Evolutionary conservation across 345 rosid species (phyloP).

Genomic region (Salix brachista): DNA sequence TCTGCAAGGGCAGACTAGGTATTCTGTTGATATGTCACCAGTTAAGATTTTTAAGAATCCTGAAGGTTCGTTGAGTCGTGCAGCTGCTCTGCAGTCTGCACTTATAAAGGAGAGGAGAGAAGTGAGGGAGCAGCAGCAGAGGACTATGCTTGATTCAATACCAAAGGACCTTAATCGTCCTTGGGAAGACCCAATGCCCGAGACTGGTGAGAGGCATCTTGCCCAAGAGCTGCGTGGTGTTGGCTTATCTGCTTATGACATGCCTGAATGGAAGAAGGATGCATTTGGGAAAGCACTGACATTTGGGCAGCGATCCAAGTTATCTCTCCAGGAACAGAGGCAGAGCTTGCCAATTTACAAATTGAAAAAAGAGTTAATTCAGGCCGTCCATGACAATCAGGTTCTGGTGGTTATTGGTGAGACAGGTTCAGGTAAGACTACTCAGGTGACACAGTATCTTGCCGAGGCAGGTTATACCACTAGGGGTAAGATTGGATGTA

Average conservation of each 20-base stretch:
- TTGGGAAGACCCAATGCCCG: conserved; percentile 96
- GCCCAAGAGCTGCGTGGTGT: conserved; percentile 92
- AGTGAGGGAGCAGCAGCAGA: conserved; percentile 75
- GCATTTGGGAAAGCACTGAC: conserved; percentile 74
- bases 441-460: conserved; percentile 83
- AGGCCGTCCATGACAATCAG: conserved; percentile 83
- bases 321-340: conserved; percentile 86
- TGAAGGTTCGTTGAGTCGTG: conserved; percentile 86
- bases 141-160: conserved; percentile 87
- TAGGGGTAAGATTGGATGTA: conserved; percentile 73
- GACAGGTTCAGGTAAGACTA: conserved; percentile 84
- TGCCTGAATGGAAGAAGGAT: conserved; percentile 97
- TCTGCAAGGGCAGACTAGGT: conserved; percentile 71
- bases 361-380: conserved; percentile 74
- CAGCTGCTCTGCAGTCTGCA: conserved; percentile 92
- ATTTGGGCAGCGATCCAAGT: conserved; percentile 77
- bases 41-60: conserved; percentile 93
- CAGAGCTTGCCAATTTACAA: conserved; percentile 89
- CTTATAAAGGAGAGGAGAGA: conserved; percentile 82
- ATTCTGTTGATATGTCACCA: conserved; percentile 72
- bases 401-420: conserved; percentile 82
- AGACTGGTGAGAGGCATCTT: conserved; percentile 86
- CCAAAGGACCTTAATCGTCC: conserved; percentile 98
- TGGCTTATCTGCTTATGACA: conserved; percentile 80
- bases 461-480: conserved; percentile 77